Percentiles rank a stretch among this genome's conserved stretches.
Evolutionary conservation across 805 yeast genomes (phyloP).

Genomic region (Jamesozyma hellenica): DNA sequence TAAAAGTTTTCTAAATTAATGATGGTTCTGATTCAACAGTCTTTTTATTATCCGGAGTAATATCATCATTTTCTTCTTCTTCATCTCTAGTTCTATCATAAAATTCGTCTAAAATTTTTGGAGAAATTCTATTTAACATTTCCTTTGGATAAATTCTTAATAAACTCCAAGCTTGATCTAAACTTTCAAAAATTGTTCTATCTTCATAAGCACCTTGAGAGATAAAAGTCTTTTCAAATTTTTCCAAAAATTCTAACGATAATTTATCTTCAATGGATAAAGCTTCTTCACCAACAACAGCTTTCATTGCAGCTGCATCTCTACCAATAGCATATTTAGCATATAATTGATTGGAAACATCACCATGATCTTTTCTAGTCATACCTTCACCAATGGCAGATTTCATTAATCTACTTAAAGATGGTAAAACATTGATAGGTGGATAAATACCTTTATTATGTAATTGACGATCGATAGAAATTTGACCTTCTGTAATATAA

Average conservation of each 20-base stretch:
- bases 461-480: conserved; percentile 92
- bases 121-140: conserved; percentile 95
- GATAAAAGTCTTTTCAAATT: conserved; percentile 92
- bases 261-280: conserved; percentile 94
- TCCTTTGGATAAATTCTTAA: conserved; percentile 98
- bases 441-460: conserved; percentile 96
- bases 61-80: conserved; percentile 34
- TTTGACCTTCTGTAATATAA: conserved; percentile 98
- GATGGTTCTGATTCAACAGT: conserved; percentile 15
- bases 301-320: conserved; percentile 99
- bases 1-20: conserved; percentile 15
- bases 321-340: conserved; percentile 99
- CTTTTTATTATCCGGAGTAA: conserved; percentile 8
- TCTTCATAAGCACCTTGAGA: conserved; percentile 95
- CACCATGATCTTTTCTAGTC: conserved; percentile 99
- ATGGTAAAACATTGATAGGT: conserved; percentile 96
- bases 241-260: conserved; percentile 93
- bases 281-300: conserved; percentile 99
- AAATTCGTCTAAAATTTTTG: conserved; percentile 90
- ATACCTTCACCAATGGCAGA: conserved; percentile 99
- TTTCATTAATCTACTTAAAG: conserved; percentile 96
- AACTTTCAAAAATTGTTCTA: conserved; percentile 87
- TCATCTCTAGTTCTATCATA: conserved; percentile 79
- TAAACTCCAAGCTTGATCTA: conserved; percentile 96
- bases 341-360: conserved; percentile 95